A percentile compares a stretch with the other conserved stretches of the same genome.
phyloP scores from a whole-genome alignment of 2,329 filamentous ascomycete genomes.

The Meredithiella fracta region DNA sequence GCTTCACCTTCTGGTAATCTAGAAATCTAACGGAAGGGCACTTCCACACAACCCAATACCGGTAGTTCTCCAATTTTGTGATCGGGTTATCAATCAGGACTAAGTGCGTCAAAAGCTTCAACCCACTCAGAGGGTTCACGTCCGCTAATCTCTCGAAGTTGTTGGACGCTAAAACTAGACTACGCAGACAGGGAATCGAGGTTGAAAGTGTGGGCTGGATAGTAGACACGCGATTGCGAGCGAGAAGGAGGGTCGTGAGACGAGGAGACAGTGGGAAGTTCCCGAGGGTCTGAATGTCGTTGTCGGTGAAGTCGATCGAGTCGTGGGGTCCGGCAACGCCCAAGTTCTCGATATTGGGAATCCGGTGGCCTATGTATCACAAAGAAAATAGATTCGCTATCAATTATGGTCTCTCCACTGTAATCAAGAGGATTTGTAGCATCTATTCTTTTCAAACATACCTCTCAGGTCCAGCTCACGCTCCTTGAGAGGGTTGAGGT shows the following conservation, averaged over 20 bases:
- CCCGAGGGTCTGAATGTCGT: conserved; percentile 75
- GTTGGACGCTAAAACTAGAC: conserved; percentile 71
- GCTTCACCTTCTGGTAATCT: conserved; percentile 82
- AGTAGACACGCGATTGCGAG: conserved; percentile 69
- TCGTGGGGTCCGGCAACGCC: conserved; percentile 94
- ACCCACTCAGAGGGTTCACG: conserved; percentile 58
- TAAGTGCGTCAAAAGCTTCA: conserved; percentile 60
- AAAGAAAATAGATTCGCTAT: conserved; percentile 40
- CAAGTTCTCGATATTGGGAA: conserved; percentile 92
- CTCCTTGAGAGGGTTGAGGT: conserved; percentile 97
- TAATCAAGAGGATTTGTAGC: conserved; percentile 57
- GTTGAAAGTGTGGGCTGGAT: conserved; percentile 63
- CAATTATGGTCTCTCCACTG: conserved; percentile 54
- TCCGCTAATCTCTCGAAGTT: conserved; percentile 71
- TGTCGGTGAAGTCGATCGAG: conserved; percentile 95
- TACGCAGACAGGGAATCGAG: conserved; percentile 65
- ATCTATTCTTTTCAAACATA: conserved; percentile 94
- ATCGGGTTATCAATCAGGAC: conserved; percentile 78
- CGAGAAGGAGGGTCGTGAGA: conserved; percentile 71
- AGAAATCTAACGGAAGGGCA: conserved; percentile 75
- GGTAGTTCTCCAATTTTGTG: conserved; percentile 66
- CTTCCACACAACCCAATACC: conserved; percentile 79
- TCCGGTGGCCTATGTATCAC: conserved; percentile 73
- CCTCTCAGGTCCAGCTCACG: conserved; percentile 98
- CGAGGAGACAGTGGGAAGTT: conserved; percentile 90